Conservation (phyloP, 345 rosid species). For the Durio zibethinus region DNA sequence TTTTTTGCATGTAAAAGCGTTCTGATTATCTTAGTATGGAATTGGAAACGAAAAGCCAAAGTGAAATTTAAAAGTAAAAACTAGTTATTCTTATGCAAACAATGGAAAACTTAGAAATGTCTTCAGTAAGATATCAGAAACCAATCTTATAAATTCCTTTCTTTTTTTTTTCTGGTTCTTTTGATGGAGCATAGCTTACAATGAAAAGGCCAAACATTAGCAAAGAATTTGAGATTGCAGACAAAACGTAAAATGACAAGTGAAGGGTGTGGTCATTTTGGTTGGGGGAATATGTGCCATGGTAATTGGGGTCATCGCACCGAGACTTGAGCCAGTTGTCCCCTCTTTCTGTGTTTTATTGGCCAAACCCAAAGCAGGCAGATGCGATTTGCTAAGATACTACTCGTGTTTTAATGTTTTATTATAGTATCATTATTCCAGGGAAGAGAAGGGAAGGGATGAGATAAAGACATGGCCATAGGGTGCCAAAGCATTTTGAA, state of each 20-base stretch:
- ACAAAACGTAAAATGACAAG: slow-evolving; percentile 1
- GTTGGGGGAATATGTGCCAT: not conserved
- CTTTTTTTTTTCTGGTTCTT: not conserved
- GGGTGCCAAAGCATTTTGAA: slow-evolving; percentile 2
- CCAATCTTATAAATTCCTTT: not conserved
- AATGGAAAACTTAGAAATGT: not conserved
- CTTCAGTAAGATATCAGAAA: not conserved
- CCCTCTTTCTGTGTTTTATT: slow-evolving; percentile 16
- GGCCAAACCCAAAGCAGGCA: slow-evolving; percentile 13
- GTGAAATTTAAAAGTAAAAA: not conserved
- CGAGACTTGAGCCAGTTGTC: slow-evolving; percentile 35
- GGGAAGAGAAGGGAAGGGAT: not conserved
- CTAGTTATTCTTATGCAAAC: not conserved
- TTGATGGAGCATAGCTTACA: not conserved
- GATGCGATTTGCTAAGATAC: slow-evolving; percentile 28
- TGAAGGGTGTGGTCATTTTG: not conserved
- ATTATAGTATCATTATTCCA: not conserved
- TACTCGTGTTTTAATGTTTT: not conserved
- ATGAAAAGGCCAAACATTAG: not conserved
- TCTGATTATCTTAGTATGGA: not conserved
- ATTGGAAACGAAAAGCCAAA: not conserved
- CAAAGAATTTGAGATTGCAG: not conserved
- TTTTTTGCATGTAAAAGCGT: not conserved
- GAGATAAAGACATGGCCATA: not conserved
- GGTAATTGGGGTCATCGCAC: slow-evolving; percentile 15